Conservation (phyloP, 768 basidiomycete species). For the Pleurotus giganteus region DNA sequence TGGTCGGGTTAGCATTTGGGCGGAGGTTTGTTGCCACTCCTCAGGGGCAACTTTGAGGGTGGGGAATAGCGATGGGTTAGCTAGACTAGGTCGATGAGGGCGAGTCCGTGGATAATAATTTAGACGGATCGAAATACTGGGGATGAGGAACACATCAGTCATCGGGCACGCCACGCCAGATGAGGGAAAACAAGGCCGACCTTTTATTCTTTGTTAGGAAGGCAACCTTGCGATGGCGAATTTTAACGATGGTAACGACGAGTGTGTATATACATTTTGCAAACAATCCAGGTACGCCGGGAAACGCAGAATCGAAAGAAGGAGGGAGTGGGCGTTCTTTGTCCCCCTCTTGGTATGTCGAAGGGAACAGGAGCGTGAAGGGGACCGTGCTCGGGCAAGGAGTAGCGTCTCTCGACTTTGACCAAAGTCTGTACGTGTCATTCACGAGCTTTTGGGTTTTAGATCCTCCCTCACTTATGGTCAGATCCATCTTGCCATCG, state of each 20-base stretch:
- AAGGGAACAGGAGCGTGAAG: conserved; percentile 45
- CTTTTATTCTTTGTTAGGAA: conserved; percentile 45
- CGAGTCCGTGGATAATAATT: conserved; percentile 52
- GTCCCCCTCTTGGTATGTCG: conserved; percentile 37
- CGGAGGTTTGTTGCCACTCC: conserved; percentile 58
- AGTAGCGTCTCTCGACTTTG: conserved; percentile 21
- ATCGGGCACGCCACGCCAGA: not conserved
- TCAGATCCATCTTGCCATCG: conserved; percentile 39
- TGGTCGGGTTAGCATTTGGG: conserved; percentile 37
- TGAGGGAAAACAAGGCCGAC: conserved; percentile 30
- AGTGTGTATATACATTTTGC: conserved; percentile 45
- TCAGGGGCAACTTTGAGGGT: conserved; percentile 62
- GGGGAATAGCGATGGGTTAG: conserved; percentile 48
- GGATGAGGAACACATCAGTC: not conserved
- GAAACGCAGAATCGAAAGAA: conserved; percentile 33
- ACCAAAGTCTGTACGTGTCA: conserved; percentile 36
- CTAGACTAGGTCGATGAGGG: conserved; percentile 52
- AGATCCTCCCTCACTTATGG: conserved; percentile 38
- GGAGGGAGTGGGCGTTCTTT: conserved; percentile 44
- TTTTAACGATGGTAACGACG: conserved; percentile 37
- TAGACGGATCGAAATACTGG: conserved; percentile 47
- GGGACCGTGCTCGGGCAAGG: conserved; percentile 31
- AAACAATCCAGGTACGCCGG: conserved; percentile 34
- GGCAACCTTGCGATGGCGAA: conserved; percentile 35
- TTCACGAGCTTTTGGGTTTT: conserved; percentile 31